A percentile compares a stretch with the other conserved stretches of the same genome.
Evolutionary conservation across 352 stramenopile genomes (phyloP).

Genomic region (Phytophthora meadii): DNA sequence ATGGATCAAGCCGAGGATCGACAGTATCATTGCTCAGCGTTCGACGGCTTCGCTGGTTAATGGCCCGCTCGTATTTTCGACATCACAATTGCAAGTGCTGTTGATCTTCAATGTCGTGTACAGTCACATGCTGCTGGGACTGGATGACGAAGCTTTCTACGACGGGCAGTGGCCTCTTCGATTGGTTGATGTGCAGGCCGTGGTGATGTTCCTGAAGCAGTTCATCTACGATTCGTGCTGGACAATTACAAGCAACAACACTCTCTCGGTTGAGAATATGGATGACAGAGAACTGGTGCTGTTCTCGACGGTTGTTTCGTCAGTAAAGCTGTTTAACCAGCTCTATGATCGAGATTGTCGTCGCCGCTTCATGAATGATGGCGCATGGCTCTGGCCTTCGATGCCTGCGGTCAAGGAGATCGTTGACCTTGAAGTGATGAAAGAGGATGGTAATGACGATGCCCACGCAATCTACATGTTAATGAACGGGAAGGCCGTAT

Average conservation of each 20-base stretch:
- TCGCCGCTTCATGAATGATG: conserved; percentile 50
- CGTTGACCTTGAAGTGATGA: conserved; percentile 68
- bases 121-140: conserved; percentile 66
- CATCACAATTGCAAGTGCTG: conserved; percentile 45
- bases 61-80: conserved; percentile 23
- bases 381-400: conserved; percentile 74
- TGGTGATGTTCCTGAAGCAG: conserved; percentile 67
- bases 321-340: conserved; percentile 83
- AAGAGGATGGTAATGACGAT: conserved; percentile 54
- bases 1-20: conserved; percentile 29
- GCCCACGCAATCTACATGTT: conserved; percentile 58
- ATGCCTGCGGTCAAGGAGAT: conserved; percentile 75
- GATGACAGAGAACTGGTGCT: conserved; percentile 36
- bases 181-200: conserved; percentile 40
- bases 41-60: conserved; percentile 14
- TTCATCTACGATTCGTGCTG: conserved; percentile 80
- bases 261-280: conserved; percentile 24
- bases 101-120: conserved; percentile 72
- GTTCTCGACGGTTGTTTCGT: conserved; percentile 62
- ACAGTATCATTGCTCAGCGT: conserved; percentile 18
- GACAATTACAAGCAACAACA: conserved; percentile 40
- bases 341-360: conserved; percentile 78
- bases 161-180: conserved; percentile 62
- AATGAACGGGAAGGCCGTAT: conserved; percentile 41
- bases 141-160: conserved; percentile 81